Percentiles rank a stretch among this genome's conserved stretches.
These are phyloP conservation scores for Annulohypoxylon moriforme DNA, from an alignment of 495 filamentous ascomycete genomes.

Conservation along the genomic window DNA sequence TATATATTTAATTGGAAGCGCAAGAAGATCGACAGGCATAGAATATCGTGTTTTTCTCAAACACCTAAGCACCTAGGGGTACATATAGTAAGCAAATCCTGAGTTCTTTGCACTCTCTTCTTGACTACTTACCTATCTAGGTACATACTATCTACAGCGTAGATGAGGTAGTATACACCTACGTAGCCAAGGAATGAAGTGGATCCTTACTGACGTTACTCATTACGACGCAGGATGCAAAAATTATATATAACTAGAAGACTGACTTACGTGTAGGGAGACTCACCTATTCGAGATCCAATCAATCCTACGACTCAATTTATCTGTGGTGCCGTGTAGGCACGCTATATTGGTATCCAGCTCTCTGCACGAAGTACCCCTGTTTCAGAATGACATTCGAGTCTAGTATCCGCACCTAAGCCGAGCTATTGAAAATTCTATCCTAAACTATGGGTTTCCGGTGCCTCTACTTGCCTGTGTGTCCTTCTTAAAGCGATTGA, in stretches of 20 bases:
- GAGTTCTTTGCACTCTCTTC: neutral
- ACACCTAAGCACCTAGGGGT: neutral
- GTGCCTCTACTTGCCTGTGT: neutral
- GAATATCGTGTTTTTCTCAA: too few species aligned
- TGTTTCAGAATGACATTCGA: neutral
- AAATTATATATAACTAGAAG: neutral
- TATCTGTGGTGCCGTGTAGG: neutral
- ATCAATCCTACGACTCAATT: conserved; percentile 6
- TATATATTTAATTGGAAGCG: too few species aligned
- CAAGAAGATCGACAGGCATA: too few species aligned
- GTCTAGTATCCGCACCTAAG: neutral
- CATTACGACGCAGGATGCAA: neutral
- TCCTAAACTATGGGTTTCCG: neutral
- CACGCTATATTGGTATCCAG: neutral
- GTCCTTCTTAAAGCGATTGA: neutral
- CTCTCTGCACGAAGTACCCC: neutral
- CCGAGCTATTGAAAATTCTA: neutral
- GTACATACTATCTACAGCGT: neutral
- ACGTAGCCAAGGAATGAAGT: neutral
- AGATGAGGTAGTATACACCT: neutral
- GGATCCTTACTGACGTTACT: neutral
- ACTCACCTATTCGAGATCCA: conserved; percentile 15
- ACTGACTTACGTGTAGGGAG: neutral
- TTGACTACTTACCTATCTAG: too few species aligned
- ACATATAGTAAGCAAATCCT: neutral